Evolutionary conservation across 257 asterid species (phyloP).

Genomic region (Solanum gandarillasii): DNA sequence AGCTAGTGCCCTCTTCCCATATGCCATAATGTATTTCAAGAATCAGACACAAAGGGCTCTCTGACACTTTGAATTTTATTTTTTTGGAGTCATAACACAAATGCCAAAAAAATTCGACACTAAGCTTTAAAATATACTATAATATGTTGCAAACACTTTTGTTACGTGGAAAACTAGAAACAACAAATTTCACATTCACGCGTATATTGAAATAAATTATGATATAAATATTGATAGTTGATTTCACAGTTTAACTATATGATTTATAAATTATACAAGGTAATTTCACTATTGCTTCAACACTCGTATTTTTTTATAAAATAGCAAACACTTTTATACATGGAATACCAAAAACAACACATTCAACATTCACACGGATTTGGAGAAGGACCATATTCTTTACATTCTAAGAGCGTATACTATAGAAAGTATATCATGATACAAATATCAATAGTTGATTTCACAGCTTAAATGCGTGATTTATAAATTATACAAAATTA

Average conservation of each 20-base stretch:
- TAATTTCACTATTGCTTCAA: background rate
- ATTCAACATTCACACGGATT: no score
- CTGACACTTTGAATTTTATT: background rate
- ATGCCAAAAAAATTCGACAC: background rate
- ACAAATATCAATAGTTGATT: background rate
- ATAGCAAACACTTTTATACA: background rate
- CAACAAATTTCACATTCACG: background rate
- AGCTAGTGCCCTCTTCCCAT: background rate
- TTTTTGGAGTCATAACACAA: background rate
- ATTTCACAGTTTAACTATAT: background rate
- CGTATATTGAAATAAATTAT: no score
- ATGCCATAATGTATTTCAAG: background rate
- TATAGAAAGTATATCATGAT: background rate
- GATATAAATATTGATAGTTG: background rate
- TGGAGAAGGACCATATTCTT: background rate
- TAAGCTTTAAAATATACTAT: background rate
- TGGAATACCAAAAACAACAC: background rate
- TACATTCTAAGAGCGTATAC: background rate
- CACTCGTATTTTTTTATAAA: background rate
- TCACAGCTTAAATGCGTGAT: background rate
- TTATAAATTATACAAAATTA: accelerated
- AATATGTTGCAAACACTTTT: background rate
- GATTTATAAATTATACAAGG: background rate
- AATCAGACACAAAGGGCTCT: conserved; percentile 1
- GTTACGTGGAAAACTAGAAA: background rate